Evolutionary conservation across 108 stramenopile species (phyloP), one percentile per base, ranked within the genome.

Genomic region (Skeletonema costatum): DNA sequence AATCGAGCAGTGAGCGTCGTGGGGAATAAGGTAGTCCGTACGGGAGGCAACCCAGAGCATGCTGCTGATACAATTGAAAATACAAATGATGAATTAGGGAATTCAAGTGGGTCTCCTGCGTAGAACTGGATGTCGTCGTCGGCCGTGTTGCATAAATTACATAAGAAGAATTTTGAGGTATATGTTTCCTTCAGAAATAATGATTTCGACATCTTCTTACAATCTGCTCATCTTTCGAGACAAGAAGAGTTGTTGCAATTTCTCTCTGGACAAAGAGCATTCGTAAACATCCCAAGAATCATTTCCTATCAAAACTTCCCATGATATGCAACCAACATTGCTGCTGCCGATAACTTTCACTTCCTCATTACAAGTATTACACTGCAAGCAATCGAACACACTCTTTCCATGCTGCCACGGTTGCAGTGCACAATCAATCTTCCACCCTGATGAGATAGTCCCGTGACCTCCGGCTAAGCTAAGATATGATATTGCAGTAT

Each of bases 381-480:
- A 41, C 30, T 21, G 21, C 12, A 60, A 63, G 29, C 68, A 59
- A 44, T 46, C 71, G 68, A 56, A 73, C n/a, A 90, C 65, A 32
- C 17, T 66, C 36, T 33, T 75, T 6, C 90, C 91, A 68, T 92
- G 87, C 31, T 78, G 86, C 93, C 93, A 94, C 25, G 82, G 82
- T 31, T 89, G 89, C 46, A 91, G 87, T 9, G 91, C 74, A 38
- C 80, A 83, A 78, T 94, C 93, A 50, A 94, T 71, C 35, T 63
- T 86, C 93, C 93, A 94, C 35, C 81, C 89, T n/a, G 67, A 81
- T 2, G 87, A 87, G 36, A 91, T 76, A 1, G 65, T 79, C 19
- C 93, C 93, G 72, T 94, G 93, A 2, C 93, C 93, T 5, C 82
- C 93, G 58, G 88, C 85, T 35, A 94, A 78, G 36, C 76, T 70